A percentile compares a stretch with the other conserved stretches of the same genome.
These are phyloP conservation scores for Scolecobasidium constrictum DNA, from an alignment of 2,329 filamentous ascomycete species.

Conservation along the genomic window DNA sequence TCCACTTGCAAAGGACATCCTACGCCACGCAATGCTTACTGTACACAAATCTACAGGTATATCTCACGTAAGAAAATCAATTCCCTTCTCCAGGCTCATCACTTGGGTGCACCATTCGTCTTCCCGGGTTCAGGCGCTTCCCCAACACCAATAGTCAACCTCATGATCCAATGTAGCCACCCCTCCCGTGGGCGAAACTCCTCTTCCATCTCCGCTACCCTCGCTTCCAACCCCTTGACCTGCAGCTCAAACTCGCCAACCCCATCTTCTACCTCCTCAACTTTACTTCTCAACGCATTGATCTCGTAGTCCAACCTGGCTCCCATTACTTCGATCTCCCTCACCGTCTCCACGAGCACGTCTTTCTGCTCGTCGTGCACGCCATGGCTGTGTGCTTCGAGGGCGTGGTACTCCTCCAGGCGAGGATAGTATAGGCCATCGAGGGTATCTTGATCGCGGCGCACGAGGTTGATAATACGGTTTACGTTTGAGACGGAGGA, in stretches of 20 bases:
- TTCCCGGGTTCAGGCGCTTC: no score
- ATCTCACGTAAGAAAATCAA: not conserved
- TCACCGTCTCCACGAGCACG: slow-evolving; percentile 58
- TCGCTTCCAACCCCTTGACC: slow-evolving; percentile 30
- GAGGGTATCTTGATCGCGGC: slow-evolving; percentile 53
- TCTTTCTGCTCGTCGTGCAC: slow-evolving; percentile 59
- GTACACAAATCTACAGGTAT: not conserved
- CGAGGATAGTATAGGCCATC: slow-evolving; percentile 58
- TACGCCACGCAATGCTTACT: not conserved
- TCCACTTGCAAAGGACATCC: no score
- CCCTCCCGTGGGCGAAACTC: slow-evolving; percentile 17
- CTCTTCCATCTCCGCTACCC: slow-evolving; percentile 16
- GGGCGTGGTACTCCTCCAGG: slow-evolving; percentile 56
- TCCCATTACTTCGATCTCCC: slow-evolving; percentile 68
- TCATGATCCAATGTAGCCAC: slow-evolving; percentile 22
- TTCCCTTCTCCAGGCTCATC: no score
- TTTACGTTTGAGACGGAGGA: slow-evolving; percentile 46
- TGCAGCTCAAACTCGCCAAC: slow-evolving; percentile 70
- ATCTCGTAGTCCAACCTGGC: slow-evolving; percentile 92
- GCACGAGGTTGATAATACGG: slow-evolving; percentile 50
- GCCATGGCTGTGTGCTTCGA: slow-evolving; percentile 57
- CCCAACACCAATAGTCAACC: slow-evolving; percentile 17
- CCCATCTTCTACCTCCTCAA: slow-evolving; percentile 79
- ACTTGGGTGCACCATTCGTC: no score
- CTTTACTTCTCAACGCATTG: slow-evolving; percentile 63